Conservation (phyloP, 164 flowering plant genomes). For the Umbilicus rupestris region DNA sequence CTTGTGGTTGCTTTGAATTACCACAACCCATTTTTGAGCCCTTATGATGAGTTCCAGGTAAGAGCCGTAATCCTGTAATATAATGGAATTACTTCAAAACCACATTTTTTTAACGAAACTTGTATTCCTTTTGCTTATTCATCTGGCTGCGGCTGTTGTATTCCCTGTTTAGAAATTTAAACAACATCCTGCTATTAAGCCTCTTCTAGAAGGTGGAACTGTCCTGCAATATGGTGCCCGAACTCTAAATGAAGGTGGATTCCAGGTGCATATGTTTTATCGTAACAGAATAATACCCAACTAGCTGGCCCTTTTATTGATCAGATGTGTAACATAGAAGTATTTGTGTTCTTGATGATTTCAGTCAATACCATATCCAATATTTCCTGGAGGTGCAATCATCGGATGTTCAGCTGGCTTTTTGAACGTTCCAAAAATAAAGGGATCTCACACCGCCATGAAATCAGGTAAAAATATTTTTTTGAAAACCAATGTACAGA, state of each 20-base stretch:
- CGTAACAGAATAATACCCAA: not conserved
- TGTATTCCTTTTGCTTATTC: not conserved
- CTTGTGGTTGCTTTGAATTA: conserved; percentile 88
- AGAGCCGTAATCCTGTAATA: not conserved
- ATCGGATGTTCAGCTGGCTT: conserved; percentile 99
- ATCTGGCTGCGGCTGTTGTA: not conserved
- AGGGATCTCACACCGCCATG: conserved; percentile 97
- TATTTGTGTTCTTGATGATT: conserved; percentile 46
- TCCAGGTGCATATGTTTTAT: conserved; percentile 50
- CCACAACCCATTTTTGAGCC: conserved; percentile 79
- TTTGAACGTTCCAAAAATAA: conserved; percentile 89
- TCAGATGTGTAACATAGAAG: conserved; percentile 15
- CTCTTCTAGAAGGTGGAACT: conserved; percentile 78
- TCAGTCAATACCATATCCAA: conserved; percentile 97
- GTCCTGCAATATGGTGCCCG: conserved; percentile 97
- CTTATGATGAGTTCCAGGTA: conserved; percentile 80
- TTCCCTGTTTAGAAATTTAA: conserved; percentile 57
- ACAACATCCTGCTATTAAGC: conserved; percentile 79
- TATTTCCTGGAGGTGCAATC: conserved; percentile 97
- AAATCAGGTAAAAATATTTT: conserved; percentile 70
- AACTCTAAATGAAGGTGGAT: conserved; percentile 94
- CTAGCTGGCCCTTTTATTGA: not conserved
- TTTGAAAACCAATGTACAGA: too few relatives aligned
- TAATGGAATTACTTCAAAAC: not conserved
- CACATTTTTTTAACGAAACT: not conserved